Evolutionary conservation across 2,329 filamentous ascomycete species (phyloP), one percentile per base, ranked within the genome.

Genomic region (Monosporascus sp.): DNA sequence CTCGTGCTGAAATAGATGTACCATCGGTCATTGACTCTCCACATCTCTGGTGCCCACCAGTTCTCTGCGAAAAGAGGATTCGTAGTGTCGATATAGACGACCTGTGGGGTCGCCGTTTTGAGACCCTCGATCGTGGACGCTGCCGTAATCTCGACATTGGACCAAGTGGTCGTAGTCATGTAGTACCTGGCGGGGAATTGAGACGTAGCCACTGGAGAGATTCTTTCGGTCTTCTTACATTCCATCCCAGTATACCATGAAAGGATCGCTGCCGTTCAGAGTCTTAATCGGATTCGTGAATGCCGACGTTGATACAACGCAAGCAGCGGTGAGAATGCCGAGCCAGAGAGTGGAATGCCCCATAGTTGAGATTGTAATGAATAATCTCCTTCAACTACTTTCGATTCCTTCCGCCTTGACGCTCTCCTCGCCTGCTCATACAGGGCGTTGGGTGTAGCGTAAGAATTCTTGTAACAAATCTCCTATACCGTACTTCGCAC

Each of bases 1-100:
- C 56, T 58, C 3, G 58, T 52, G 9, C 54, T 49, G 53, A 61
- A 61, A 47, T 60, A 60, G 47, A 57, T 41, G 44, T 60, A 59
- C 59, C 58, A 62, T 31, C 53, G 39, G 42, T 51, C 56, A 6
- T 57, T 52, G 38, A 60, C 38, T n/a, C 20, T 36, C 38, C 53
- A 53, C 20, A 62, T 51, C 48, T 60, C 59, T 14, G 59, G 59
- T 7, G 57, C 59, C 59, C 59, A 62, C 47, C 52, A 58, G 51
- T 54, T 56, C 17, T 51, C 24, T 27, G 42, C 42, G n/a, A 46
- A 46, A 25, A 38, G 34, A 3, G 54, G 56, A 22, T 57, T 20
- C 11, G 58, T 53, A 18, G 25, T 51, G 34, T 58, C 54, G 5
- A 42, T 45, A 49, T 54, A 62, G 31, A 59, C 50, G 22, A 53